Percentiles rank a stretch among this genome's conserved stretches.
phyloP scores from a whole-genome alignment of 2,329 filamentous ascomycete species.

The Colletotrichum orbiculare region DNA sequence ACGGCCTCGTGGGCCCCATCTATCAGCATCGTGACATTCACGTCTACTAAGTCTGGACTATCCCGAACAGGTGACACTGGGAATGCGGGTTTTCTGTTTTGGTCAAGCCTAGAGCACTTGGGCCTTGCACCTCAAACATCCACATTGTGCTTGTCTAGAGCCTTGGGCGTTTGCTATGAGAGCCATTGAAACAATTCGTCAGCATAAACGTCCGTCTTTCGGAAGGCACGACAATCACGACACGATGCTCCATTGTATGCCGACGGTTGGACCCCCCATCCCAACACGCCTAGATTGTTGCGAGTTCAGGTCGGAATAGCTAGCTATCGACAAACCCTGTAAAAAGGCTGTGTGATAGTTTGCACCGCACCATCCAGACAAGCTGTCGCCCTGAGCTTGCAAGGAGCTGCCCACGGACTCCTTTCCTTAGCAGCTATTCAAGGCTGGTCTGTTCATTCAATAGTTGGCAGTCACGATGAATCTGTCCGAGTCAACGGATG shows the following conservation, averaged over 20 bases:
- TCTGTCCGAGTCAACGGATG: too few relatives aligned
- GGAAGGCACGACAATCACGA: too few relatives aligned
- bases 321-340: too few relatives aligned
- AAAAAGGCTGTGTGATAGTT: not conserved
- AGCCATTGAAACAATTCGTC: conserved; percentile 7
- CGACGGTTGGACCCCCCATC: not conserved
- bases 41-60: not conserved
- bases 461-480: too few relatives aligned
- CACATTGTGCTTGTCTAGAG: not conserved
- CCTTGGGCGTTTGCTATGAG: not conserved
- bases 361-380: not conserved
- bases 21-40: conserved; percentile 3
- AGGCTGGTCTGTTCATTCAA: too few relatives aligned
- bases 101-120: not conserved
- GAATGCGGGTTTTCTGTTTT: not conserved
- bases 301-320: not conserved
- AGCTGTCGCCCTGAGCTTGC: too few relatives aligned
- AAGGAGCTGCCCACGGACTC: too few relatives aligned
- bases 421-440: too few relatives aligned
- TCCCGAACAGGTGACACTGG: not conserved
- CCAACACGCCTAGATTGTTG: conserved; percentile 4
- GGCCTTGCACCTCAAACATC: not conserved
- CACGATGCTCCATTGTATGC: too few relatives aligned
- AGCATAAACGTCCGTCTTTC: not conserved
- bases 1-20: conserved; percentile 3